Evolutionary conservation across 2,329 filamentous ascomycete genomes (phyloP).

Genomic region (Penicillium sp.): DNA sequence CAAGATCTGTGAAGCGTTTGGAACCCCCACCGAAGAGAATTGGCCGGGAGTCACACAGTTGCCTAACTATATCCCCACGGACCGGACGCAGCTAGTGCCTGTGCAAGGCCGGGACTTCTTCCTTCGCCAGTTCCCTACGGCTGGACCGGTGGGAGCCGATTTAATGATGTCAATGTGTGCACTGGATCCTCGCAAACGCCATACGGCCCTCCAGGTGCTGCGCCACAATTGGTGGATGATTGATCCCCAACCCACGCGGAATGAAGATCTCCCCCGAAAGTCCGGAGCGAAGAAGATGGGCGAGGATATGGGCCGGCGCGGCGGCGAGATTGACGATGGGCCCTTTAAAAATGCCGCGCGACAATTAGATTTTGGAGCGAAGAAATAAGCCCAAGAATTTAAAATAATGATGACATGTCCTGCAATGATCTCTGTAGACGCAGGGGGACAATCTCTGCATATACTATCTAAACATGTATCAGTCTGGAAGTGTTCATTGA

Average conservation of each 20-base stretch:
- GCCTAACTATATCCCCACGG: conserved; percentile 74
- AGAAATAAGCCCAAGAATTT: conserved; percentile 10
- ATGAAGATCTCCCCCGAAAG: conserved; percentile 78
- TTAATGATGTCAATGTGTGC: conserved; percentile 80
- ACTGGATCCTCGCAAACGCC: conserved; percentile 82
- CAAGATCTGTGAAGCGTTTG: conserved; percentile 80
- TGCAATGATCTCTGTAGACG: not conserved
- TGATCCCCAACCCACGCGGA: conserved; percentile 78
- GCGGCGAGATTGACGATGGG: conserved; percentile 69
- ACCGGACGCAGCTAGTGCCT: conserved; percentile 57
- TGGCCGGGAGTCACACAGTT: conserved; percentile 90
- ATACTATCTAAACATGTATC: not conserved
- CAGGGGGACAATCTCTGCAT: not conserved
- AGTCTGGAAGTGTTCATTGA: not conserved
- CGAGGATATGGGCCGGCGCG: conserved; percentile 76
- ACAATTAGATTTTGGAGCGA: conserved; percentile 72
- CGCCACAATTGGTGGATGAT: conserved; percentile 83
- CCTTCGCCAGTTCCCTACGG: conserved; percentile 72
- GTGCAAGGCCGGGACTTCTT: conserved; percentile 69
- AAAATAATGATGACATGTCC: conserved; percentile 9
- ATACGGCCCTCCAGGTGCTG: conserved; percentile 74
- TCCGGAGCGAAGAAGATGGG: conserved; percentile 72
- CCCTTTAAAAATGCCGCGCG: conserved; percentile 72
- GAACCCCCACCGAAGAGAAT: conserved; percentile 88
- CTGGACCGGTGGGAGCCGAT: conserved; percentile 81